Percentiles rank a stretch among this genome's conserved stretches.
Conservation (phyloP, 1,139 yeast genomes). For the Scheffersomyces lignicola region DNA sequence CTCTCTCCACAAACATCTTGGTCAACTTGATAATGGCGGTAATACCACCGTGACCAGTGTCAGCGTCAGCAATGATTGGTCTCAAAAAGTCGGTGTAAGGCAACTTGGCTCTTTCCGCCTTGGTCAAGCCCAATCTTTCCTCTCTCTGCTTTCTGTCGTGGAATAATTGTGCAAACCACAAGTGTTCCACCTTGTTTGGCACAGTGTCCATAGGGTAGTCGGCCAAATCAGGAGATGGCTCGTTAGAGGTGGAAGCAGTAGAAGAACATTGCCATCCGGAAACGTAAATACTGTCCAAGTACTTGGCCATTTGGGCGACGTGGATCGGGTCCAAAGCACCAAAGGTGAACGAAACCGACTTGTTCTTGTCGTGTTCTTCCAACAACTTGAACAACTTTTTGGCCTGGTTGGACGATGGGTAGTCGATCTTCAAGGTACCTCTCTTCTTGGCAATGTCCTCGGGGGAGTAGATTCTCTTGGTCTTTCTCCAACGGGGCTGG, state of each 20-base stretch:
- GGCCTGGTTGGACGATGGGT: constrained; percentile 81
- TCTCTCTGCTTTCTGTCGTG: constrained; percentile 97
- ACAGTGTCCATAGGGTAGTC: constrained; percentile 99
- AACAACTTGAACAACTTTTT: constrained; percentile 74
- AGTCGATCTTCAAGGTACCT: constrained; percentile 65
- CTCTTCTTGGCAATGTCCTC: constrained; percentile 90
- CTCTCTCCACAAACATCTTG: constrained; percentile 94
- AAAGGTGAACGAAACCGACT: constrained; percentile 83
- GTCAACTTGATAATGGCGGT: constrained; percentile 95
- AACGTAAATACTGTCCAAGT: constrained; percentile 88
- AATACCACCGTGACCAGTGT: constrained; percentile 98
- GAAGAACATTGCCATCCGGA: constrained; percentile 99
- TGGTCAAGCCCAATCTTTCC: constrained; percentile 65
- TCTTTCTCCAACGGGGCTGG: constrained; percentile 84
- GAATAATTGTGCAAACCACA: constrained; percentile 95
- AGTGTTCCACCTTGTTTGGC: constrained; percentile 96
- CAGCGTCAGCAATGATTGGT: constrained; percentile 97
- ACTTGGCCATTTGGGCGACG: constrained; percentile 94
- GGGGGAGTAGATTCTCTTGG: constrained; percentile 86
- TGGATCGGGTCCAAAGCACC: constrained; percentile 98
- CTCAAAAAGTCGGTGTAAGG: constrained; percentile 80
- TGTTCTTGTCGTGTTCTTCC: constrained; percentile 68
- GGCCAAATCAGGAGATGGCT: constrained; percentile 97
- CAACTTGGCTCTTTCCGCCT: constrained; percentile 61
- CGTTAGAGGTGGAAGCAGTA: constrained; percentile 95